phyloP scores from a whole-genome alignment of 495 filamentous ascomycete genomes.

The Aspergillus leporis region DNA sequence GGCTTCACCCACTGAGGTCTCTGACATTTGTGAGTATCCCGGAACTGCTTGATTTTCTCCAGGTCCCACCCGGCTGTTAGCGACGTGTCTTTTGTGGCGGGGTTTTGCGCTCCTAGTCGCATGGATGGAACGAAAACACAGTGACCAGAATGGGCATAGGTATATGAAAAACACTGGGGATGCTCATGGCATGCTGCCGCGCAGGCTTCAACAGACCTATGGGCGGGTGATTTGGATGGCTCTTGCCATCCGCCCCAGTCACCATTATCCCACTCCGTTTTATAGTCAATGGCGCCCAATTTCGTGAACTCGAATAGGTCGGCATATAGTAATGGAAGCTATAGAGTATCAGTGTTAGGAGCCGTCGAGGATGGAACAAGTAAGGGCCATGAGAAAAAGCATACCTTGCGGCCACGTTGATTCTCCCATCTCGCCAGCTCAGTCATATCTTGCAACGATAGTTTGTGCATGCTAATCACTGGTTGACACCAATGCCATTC shows the following conservation, averaged over 20 bases:
- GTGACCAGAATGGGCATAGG: slow-evolving; percentile 22
- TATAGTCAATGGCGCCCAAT: slow-evolving; percentile 20
- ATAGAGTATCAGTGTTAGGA: slow-evolving; percentile 4
- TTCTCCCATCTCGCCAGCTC: slow-evolving; percentile 28
- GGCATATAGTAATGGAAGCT: slow-evolving; percentile 29
- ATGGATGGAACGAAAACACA: slow-evolving; percentile 32
- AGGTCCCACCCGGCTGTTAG: slow-evolving; percentile 35
- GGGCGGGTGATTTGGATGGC: slow-evolving; percentile 22
- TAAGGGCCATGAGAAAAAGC: not conserved
- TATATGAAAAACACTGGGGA: slow-evolving; percentile 29
- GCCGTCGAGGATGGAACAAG: not conserved
- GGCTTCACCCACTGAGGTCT: slow-evolving; percentile 33
- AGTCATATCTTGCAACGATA: slow-evolving; percentile 24
- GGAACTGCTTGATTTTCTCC: slow-evolving; percentile 29
- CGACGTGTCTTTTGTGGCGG: slow-evolving; percentile 2
- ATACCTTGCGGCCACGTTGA: slow-evolving; percentile 24
- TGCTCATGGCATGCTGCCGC: slow-evolving; percentile 27
- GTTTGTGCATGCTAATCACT: slow-evolving; percentile 54
- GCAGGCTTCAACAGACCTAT: slow-evolving; percentile 28
- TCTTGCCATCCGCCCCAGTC: slow-evolving; percentile 32
- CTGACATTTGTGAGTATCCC: slow-evolving; percentile 17
- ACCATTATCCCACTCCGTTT: slow-evolving; percentile 37
- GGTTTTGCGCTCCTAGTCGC: slow-evolving; percentile 23
- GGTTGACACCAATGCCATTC: slow-evolving; percentile 51
- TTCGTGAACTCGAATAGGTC: slow-evolving; percentile 29